Conservation (phyloP, 1,139 yeast species). For the Eremothecium coryli region DNA sequence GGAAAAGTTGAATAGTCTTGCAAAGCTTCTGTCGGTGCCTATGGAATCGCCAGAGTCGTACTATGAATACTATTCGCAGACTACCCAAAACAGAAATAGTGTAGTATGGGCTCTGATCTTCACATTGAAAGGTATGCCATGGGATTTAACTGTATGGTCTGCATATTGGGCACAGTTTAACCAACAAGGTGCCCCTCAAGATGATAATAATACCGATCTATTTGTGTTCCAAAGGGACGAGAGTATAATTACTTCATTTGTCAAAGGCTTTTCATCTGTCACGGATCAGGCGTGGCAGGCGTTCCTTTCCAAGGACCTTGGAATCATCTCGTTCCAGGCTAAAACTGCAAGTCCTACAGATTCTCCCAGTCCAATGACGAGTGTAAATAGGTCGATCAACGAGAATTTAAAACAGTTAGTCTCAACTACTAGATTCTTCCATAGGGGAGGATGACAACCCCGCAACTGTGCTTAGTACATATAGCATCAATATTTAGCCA, state of each 20-base stretch:
- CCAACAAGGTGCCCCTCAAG: constrained; percentile 9
- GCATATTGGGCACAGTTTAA: constrained; percentile 21
- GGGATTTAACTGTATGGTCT: constrained; percentile 28
- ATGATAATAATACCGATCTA: constrained; percentile 10
- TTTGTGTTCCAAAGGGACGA: constrained; percentile 23
- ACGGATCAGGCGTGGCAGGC: constrained; percentile 24
- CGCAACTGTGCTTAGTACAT: background rate
- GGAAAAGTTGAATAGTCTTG: constrained; percentile 16
- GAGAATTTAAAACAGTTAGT: constrained; percentile 17
- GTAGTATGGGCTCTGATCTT: constrained; percentile 27
- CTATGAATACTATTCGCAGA: constrained; percentile 20
- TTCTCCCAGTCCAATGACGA: constrained; percentile 7
- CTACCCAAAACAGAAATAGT: constrained; percentile 20
- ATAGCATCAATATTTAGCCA: background rate
- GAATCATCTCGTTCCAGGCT: constrained; percentile 11
- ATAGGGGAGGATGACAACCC: constrained; percentile 7
- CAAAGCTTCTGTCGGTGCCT: constrained; percentile 25
- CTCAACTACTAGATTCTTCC: constrained; percentile 18
- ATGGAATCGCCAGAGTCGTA: constrained; percentile 24
- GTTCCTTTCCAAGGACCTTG: constrained; percentile 20
- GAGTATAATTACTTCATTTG: constrained; percentile 18
- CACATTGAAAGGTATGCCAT: constrained; percentile 24
- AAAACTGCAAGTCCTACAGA: constrained; percentile 10
- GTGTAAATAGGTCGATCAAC: constrained; percentile 9
- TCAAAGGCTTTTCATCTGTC: constrained; percentile 19